Percentiles rank a stretch among this genome's conserved stretches.
These are phyloP conservation scores for Spencermartinsiella ligniputridi DNA, from an alignment of 1,139 yeast species.

Conservation along the genomic window DNA sequence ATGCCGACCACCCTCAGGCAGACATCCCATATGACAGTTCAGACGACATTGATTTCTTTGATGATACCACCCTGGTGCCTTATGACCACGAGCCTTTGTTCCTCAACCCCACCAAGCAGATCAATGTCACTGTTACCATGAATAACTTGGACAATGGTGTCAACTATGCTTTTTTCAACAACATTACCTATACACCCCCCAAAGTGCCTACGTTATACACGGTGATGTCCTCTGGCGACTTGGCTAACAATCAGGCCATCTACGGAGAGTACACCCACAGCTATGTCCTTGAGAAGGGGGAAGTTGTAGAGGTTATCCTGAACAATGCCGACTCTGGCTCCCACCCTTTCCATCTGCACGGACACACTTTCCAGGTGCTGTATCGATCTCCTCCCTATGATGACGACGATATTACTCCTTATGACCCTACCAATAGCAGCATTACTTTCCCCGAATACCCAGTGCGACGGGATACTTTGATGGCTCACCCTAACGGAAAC, in stretches of 20 bases:
- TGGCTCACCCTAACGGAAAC: conserved; percentile 63
- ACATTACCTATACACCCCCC: conserved; percentile 66
- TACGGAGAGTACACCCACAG: conserved; percentile 83
- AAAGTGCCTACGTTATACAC: conserved; percentile 78
- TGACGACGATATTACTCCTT: conserved; percentile 45
- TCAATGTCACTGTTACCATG: conserved; percentile 68
- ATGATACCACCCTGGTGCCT: conserved; percentile 66
- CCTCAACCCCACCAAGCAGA: conserved; percentile 63
- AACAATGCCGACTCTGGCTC: conserved; percentile 71
- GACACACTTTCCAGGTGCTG: conserved; percentile 68
- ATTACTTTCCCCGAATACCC: conserved; percentile 58
- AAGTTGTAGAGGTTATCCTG: conserved; percentile 56
- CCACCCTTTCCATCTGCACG: conserved; percentile 85
- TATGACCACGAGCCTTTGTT: conserved; percentile 44
- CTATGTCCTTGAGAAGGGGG: conserved; percentile 62
- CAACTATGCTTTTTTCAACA: conserved; percentile 88
- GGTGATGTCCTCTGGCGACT: conserved; percentile 52
- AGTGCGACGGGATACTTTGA: conserved; percentile 64
- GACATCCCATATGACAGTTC: conserved; percentile 34
- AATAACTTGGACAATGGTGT: conserved; percentile 75
- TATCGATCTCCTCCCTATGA: conserved; percentile 48
- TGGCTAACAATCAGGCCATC: conserved; percentile 45
- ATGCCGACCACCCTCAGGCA: conserved; percentile 45
- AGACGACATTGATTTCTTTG: conserved; percentile 33
- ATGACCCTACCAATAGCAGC: conserved; percentile 47